Evolutionary conservation across 192 early-diverging fungal genomes (phyloP), one percentile per base, ranked within the genome.

Genomic region (Backusella parvicylindrica): DNA sequence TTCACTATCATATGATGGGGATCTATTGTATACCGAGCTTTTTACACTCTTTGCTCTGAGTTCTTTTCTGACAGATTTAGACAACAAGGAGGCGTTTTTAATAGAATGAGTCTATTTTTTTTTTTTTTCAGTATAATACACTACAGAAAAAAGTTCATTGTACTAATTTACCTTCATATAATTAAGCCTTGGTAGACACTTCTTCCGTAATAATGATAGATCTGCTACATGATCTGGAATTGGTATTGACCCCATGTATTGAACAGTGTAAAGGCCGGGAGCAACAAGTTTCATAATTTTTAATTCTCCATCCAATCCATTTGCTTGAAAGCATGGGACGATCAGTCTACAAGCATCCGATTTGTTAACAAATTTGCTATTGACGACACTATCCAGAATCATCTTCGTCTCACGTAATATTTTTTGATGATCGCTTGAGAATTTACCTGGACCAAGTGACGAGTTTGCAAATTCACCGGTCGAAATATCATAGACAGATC

Each of bases 301-400:
- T 30, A 70, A 2, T 23, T 70, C 21, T 5, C 23, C 21, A 23
- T 70, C 68, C 21, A 43, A 70, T 0, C 40, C 40, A 0, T 0
- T 47, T 9, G 68, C 38, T 70, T 43, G 68, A 31, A 70, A 70
- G n/a, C n/a, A n/a, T n/a, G n/a, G n/a, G n/a, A n/a, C n/a, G n/a
- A n/a, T n/a, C n/a, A n/a, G n/a, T n/a, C n/a, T n/a, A n/a, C n/a
- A n/a, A n/a, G n/a, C n/a, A n/a, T n/a, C n/a, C n/a, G n/a, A n/a
- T n/a, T n/a, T n/a, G n/a, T n/a, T n/a, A n/a, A n/a, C n/a, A n/a
- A n/a, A n/a, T n/a, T n/a, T n/a, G n/a, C n/a, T n/a, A n/a, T n/a
- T n/a, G n/a, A n/a, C n/a, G n/a, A n/a, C n/a, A n/a, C n/a, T n/a
- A n/a, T n/a, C n/a, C n/a, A n/a, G n/a, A n/a, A n/a, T n/a, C n/a